Percentiles rank a stretch among this genome's conserved stretches.
phyloP scores from a whole-genome alignment of 331 rosid genomes.

The Erythrophleum ivorense region DNA sequence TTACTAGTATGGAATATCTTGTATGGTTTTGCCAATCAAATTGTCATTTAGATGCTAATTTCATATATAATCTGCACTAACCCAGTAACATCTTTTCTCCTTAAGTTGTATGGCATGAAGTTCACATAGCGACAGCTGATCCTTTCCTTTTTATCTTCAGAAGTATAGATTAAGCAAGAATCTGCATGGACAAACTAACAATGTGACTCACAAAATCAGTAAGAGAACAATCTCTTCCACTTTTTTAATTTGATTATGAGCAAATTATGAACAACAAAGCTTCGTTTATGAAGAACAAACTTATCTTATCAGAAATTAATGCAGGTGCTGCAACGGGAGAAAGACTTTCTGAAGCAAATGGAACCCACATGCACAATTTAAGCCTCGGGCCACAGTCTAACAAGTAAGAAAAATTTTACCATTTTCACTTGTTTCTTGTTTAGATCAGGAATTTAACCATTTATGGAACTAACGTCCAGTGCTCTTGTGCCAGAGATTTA shows the following conservation, averaged over 20 bases:
- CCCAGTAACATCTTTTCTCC: not conserved
- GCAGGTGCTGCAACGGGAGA: conserved; percentile 51
- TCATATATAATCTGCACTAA: conserved; percentile 20
- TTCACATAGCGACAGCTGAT: conserved; percentile 22
- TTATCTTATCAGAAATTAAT: conserved; percentile 32
- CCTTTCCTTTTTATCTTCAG: conserved; percentile 49
- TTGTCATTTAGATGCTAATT: conserved; percentile 11
- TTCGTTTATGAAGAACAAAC: conserved; percentile 34
- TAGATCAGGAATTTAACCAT: conserved; percentile 5
- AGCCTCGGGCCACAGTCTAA: conserved; percentile 63
- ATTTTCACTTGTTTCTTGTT: not conserved
- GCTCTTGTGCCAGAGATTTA: conserved; percentile 55
- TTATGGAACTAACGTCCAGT: conserved; percentile 16
- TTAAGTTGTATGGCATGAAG: not conserved
- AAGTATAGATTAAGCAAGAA: conserved; percentile 90
- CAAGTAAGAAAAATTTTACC: conserved; percentile 48
- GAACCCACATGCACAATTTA: conserved; percentile 58
- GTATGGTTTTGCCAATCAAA: not conserved
- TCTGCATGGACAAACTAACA: conserved; percentile 67
- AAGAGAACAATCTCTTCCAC: conserved; percentile 43
- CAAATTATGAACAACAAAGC: conserved; percentile 10
- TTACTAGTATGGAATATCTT: not conserved
- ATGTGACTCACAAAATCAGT: conserved; percentile 66
- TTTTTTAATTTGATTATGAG: conserved; percentile 1
- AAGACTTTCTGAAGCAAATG: conserved; percentile 60